These are phyloP conservation scores for Taiozyma sp. DNA, from an alignment of 1,139 yeast species.

Conservation along the genomic window DNA sequence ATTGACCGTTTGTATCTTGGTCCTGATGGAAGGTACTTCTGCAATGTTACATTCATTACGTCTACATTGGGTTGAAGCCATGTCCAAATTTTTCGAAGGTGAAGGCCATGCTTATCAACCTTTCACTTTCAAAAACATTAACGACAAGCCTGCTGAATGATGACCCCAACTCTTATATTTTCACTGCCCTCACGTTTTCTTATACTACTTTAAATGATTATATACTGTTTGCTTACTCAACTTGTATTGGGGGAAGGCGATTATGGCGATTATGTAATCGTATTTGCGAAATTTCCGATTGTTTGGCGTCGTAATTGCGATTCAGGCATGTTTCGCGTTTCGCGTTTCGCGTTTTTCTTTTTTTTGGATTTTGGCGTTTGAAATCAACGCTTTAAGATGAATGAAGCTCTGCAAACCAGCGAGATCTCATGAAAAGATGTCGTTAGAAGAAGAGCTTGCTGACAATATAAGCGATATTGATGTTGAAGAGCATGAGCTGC, in stretches of 20 bases:
- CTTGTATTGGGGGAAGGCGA: too few relatives aligned
- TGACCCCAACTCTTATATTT: neutral
- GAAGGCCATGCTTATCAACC: slow-evolving; percentile 72
- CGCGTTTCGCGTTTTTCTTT: neutral
- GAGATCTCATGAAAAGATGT: slow-evolving; percentile 1
- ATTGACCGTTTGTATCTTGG: slow-evolving; percentile 66
- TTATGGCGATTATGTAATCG: neutral
- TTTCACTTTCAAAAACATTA: slow-evolving; percentile 41
- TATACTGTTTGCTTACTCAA: neutral
- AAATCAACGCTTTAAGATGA: neutral
- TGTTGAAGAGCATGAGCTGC: neutral
- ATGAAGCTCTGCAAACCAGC: neutral
- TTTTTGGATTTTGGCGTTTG: too few relatives aligned
- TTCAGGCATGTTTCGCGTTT: neutral
- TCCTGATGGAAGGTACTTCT: slow-evolving; percentile 81
- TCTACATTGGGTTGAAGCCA: slow-evolving; percentile 84
- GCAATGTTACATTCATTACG: slow-evolving; percentile 84
- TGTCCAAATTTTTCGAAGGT: slow-evolving; percentile 83
- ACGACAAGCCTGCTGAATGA: slow-evolving; percentile 6
- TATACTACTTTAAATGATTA: neutral
- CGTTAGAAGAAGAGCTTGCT: slow-evolving; percentile 12
- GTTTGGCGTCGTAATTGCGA: neutral
- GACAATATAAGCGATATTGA: slow-evolving; percentile 6
- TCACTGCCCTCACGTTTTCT: neutral
- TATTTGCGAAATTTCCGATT: neutral